phyloP scores from a whole-genome alignment of 1,139 yeast species.

The Pichia sp. region DNA sequence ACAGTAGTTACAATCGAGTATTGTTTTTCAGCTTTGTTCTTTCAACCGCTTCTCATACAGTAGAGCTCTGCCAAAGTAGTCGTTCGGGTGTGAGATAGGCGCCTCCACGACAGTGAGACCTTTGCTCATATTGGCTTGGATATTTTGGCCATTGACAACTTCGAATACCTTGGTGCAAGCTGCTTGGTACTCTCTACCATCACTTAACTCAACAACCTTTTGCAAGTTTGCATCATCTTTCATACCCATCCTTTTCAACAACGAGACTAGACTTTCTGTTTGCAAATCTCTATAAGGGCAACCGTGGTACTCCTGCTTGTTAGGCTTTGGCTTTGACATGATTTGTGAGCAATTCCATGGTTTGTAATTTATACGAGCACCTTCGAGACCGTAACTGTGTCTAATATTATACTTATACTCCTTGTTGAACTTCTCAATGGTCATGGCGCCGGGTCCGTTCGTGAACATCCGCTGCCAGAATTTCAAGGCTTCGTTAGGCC shows the following conservation, averaged over 20 bases:
- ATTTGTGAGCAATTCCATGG: constrained; percentile 85
- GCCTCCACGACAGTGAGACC: constrained; percentile 34
- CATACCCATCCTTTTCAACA: constrained; percentile 61
- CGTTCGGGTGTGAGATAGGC: constrained; percentile 78
- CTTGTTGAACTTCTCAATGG: constrained; percentile 72
- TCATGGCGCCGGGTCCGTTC: constrained; percentile 37
- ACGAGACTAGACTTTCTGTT: constrained; percentile 48
- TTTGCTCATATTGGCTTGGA: constrained; percentile 35
- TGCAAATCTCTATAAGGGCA: constrained; percentile 84
- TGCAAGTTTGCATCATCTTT: constrained; percentile 55
- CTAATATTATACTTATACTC: constrained; percentile 84
- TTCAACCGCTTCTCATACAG: constrained; percentile 27
- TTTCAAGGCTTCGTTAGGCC: constrained; percentile 78
- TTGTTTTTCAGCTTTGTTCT: too few relatives aligned
- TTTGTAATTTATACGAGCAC: constrained; percentile 75
- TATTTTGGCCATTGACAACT: constrained; percentile 46
- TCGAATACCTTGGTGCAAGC: constrained; percentile 93
- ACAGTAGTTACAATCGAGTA: too few relatives aligned
- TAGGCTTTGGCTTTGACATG: constrained; percentile 64
- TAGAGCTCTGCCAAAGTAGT: constrained; percentile 74
- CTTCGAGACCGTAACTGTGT: constrained; percentile 88
- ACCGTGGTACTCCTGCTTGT: constrained; percentile 68
- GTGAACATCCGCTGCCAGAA: constrained; percentile 81
- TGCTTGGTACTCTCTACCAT: constrained; percentile 61
- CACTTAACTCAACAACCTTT: constrained; percentile 59